Percentiles rank a stretch among this genome's conserved stretches.
These are phyloP conservation scores for Lactarius pseudohatsudake DNA, from an alignment of 768 basidiomycete species.

Conservation along the genomic window DNA sequence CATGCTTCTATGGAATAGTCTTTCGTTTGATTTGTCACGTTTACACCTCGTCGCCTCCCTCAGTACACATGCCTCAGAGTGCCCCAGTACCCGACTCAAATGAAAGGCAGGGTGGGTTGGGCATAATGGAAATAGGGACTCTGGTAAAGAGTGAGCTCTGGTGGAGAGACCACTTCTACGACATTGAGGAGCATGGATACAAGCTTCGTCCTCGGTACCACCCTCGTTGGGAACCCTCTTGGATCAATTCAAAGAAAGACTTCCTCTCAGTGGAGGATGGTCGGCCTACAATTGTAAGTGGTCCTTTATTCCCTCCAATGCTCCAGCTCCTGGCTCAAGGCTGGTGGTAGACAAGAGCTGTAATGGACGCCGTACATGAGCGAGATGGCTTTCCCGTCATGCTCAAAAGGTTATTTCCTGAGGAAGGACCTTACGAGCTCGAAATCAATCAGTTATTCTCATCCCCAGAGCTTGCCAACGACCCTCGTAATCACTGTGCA, in stretches of 20 bases:
- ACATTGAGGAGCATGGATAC: constrained; percentile 16
- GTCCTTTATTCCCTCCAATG: not conserved
- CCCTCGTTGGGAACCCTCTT: constrained; percentile 20
- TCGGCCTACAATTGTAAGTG: constrained; percentile 17
- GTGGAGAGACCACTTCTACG: constrained; percentile 17
- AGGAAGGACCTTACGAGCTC: constrained; percentile 23
- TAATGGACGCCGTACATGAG: constrained; percentile 21
- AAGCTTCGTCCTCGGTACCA: constrained; percentile 25
- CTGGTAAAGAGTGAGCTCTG: constrained; percentile 20
- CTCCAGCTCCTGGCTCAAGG: not conserved
- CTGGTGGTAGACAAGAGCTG: constrained; percentile 15
- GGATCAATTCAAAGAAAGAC: constrained; percentile 5
- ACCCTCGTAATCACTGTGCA: constrained; percentile 35
- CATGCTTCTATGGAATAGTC: not conserved
- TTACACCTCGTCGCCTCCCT: not conserved
- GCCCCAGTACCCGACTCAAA: not conserved
- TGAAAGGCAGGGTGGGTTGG: not conserved
- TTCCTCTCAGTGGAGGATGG: constrained; percentile 21
- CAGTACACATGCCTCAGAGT: not conserved
- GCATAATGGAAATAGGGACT: constrained; percentile 6
- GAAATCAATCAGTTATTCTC: constrained; percentile 13
- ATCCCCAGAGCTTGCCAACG: constrained; percentile 25
- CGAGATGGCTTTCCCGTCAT: constrained; percentile 17
- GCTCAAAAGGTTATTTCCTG: constrained; percentile 14
- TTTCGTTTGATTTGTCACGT: not conserved